Base-by-base conservation (phyloP, 1,284 basidiomycete species). In the Melanopsichium pennsylvanicum region DNA sequence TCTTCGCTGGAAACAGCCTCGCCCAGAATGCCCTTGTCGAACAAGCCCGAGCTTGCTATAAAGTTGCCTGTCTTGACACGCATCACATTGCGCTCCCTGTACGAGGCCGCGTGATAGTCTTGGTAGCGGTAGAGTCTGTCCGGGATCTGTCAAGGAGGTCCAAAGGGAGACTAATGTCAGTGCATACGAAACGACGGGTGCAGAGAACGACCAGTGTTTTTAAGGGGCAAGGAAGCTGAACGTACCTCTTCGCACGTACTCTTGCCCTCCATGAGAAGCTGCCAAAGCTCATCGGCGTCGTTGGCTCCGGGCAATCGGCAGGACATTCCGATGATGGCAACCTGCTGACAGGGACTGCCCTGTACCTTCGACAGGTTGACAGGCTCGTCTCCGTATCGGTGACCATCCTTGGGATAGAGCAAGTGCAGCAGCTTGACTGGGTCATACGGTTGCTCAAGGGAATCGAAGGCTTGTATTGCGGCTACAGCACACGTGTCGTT, bases 291-390 rank as follows among this genome's bases (percentile, higher is more conserved):
- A 4, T 72, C 66, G 1, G 62, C 45, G 35, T 60, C 60, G 12
- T 66, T 35, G n/a, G 67, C 70, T 8, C 70, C 70, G 4, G 70
- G 70, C 7, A 70, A 50, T 9, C 58, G 54, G 41, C 70, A 72
- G 21, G 57, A 59, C 66, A 72, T 62, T 12, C 70, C 70, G n/a
- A 72, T 41, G 35, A 72, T 56, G 16, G 70, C 70, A 4, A 72
- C 32, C 38, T 68, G 56, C 26, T 66, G 52, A 22, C 57, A 61
- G 12, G 66, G 63, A 29, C 46, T 62, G 18, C 70, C 70, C 32
- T 45, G 32, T 25, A 69, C 66, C 15, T 49, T 51, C n/a, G 66
- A 69, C 1, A 61, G 50, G 13, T 44, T 64, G 32, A 58, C 58
- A 11, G 67, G 67, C 41, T 69, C 66, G 34, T 63, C 56, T 0